Base-by-base conservation (phyloP, 176 grass and related monocot genomes). In the Dactylis glomerata region DNA sequence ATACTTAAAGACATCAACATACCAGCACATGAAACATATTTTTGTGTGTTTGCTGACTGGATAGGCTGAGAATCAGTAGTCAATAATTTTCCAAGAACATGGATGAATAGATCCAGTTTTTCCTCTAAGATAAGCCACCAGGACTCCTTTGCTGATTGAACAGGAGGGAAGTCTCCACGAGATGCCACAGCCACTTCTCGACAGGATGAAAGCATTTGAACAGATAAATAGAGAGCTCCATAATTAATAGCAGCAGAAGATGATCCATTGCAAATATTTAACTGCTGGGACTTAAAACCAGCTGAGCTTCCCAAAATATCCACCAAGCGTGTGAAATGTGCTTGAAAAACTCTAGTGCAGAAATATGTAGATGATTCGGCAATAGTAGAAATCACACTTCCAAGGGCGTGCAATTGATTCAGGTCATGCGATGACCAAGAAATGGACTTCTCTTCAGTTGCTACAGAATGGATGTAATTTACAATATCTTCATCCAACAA, bases 181-280 rank as follows among this genome's bases (percentile, higher is more conserved):
- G 55, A 91, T 70, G 54, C 73, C 85, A 88, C 85, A 85, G 85
- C 81, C 55, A 95, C 81, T 86, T 82, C 87, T 93, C 83, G 94
- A 87, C 85, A 98, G 6, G 96, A 93, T 28, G 83, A 85, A 89
- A 98, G 82, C 79, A 98, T 91, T 90, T 95, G 85, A 90, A 84
- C 80, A 62, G 86, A 92, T 76, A 98, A 85, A 88, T 93, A 98
- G 75, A 98, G 90, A 61, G 87, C 93, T 76, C 89, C 91, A 71
- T 81, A 84, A 78, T 95, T 95, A 75, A 90, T 73, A 70, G 81
- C 19, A 72, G 46, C 50, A 42, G 68, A 67, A 77, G 80, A 75
- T 42, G 73, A 84, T 79, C 67, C 55, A 74, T 87, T 89, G 46
- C 71, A 74, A 40, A 20, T 84, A 65, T 65, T 63, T 46, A 79